These are phyloP conservation scores for Salix dunnii DNA, from an alignment of 345 rosid genomes.

Conservation along the genomic window DNA sequence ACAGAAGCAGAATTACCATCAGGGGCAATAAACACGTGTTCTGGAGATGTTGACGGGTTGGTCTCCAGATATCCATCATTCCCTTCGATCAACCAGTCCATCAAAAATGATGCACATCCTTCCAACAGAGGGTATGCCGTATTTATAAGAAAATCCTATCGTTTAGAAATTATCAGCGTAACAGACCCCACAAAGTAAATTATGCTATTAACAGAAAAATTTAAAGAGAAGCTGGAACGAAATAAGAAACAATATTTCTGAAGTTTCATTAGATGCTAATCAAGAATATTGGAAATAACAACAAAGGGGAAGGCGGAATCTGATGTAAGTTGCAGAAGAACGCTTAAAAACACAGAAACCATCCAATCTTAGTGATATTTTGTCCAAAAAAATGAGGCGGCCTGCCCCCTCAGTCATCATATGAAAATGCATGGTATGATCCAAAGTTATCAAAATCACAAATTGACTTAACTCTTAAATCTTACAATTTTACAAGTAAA, in stretches of 20 bases:
- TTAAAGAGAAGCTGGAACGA: neutral
- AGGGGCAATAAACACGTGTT: constrained; percentile 73
- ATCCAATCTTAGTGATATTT: neutral
- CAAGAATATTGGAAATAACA: neutral
- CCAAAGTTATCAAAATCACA: too few species aligned
- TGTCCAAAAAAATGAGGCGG: neutral
- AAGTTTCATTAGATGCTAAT: neutral
- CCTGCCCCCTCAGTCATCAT: neutral
- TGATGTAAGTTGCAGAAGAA: neutral
- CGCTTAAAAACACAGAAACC: neutral
- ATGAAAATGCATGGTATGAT: neutral
- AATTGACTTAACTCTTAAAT: too few species aligned
- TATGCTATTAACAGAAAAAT: neutral
- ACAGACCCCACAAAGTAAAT: neutral
- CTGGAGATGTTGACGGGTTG: constrained; percentile 97
- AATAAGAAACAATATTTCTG: neutral
- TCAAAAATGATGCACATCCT: constrained; percentile 71
- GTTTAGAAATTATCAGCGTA: neutral
- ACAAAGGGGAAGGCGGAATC: neutral
- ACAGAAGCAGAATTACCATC: constrained; percentile 71
- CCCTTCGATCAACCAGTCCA: constrained; percentile 92
- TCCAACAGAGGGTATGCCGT: constrained; percentile 78
- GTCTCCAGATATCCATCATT: constrained; percentile 67
- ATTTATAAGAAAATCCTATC: constrained; percentile 66
- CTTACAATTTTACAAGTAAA: too few species aligned